phyloP scores from a whole-genome alignment of 306 rosid species.

The Notholithocarpus densiflorus region DNA sequence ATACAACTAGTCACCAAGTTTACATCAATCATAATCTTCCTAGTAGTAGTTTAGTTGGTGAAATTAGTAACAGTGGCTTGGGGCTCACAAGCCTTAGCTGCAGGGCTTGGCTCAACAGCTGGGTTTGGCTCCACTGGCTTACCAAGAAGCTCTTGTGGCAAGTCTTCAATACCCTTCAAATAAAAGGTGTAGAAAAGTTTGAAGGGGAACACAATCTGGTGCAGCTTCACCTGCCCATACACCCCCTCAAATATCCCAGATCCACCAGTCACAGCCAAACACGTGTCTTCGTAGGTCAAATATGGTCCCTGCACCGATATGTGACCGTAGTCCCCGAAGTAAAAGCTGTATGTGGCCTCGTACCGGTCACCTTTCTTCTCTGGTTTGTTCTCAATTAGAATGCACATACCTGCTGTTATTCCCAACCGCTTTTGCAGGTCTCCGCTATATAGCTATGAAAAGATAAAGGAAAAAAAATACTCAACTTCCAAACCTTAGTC shows the following conservation, averaged over 20 bases:
- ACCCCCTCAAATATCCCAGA: conserved; percentile 74
- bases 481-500: not conserved
- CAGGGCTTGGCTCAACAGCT: conserved; percentile 44
- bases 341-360: conserved; percentile 61
- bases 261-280: conserved; percentile 60
- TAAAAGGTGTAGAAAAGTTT: conserved; percentile 59
- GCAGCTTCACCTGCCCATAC: conserved; percentile 60
- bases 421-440: conserved; percentile 57
- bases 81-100: conserved; percentile 43
- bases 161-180: conserved; percentile 52
- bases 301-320: conserved; percentile 60
- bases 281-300: conserved; percentile 62
- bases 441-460: conserved; percentile 44
- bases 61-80: conserved; percentile 44
- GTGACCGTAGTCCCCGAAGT: conserved; percentile 71
- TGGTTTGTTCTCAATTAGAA: conserved; percentile 53
- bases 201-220: conserved; percentile 63
- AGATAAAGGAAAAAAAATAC: too few species aligned
- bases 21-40: too few species aligned
- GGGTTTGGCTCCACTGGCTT: conserved; percentile 42
- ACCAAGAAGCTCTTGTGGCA: conserved; percentile 48
- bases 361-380: conserved; percentile 60
- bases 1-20: too few species aligned
- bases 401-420: conserved; percentile 53
- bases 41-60: conserved; percentile 26